These are phyloP conservation scores for Myriosclerotinia duriaeana DNA, from an alignment of 2,329 filamentous ascomycete species.

Conservation along the genomic window DNA sequence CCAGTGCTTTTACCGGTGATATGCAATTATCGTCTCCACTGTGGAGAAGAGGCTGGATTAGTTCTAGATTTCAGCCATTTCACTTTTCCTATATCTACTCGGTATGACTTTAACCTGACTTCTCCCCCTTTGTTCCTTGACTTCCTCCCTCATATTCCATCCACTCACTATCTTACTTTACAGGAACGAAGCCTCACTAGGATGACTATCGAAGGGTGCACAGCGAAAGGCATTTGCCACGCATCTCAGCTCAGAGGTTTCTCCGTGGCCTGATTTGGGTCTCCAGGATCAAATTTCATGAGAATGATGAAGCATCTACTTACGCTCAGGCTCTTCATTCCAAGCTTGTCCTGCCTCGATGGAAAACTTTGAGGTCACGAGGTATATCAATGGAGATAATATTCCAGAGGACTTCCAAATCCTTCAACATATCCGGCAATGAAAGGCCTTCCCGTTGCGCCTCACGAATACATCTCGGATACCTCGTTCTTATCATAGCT, in stretches of 20 bases:
- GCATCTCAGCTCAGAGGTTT: background rate
- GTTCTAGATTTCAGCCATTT: conserved; percentile 14
- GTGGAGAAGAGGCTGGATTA: conserved; percentile 6
- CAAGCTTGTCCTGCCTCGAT: background rate
- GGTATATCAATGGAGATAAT: background rate
- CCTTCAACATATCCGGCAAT: background rate
- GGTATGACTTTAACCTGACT: background rate
- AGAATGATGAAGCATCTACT: background rate
- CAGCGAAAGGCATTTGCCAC: conserved; percentile 7
- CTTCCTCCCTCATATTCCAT: background rate
- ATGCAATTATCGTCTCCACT: conserved; percentile 8
- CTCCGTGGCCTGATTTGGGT: conserved; percentile 1
- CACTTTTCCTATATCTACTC: conserved; percentile 11
- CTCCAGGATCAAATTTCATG: conserved; percentile 17
- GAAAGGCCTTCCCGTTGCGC: background rate
- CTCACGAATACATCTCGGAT: background rate
- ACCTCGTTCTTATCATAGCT: conserved; percentile 1
- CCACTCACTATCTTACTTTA: background rate
- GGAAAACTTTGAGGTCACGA: background rate
- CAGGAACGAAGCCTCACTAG: background rate
- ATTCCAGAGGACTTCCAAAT: background rate
- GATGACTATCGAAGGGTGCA: background rate
- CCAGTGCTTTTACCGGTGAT: background rate
- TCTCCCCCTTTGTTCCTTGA: background rate
- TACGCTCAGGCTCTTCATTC: background rate